These are phyloP conservation scores for Verticillium dahliae DNA, from an alignment of 2,329 filamentous ascomycete genomes.

Conservation along the genomic window DNA sequence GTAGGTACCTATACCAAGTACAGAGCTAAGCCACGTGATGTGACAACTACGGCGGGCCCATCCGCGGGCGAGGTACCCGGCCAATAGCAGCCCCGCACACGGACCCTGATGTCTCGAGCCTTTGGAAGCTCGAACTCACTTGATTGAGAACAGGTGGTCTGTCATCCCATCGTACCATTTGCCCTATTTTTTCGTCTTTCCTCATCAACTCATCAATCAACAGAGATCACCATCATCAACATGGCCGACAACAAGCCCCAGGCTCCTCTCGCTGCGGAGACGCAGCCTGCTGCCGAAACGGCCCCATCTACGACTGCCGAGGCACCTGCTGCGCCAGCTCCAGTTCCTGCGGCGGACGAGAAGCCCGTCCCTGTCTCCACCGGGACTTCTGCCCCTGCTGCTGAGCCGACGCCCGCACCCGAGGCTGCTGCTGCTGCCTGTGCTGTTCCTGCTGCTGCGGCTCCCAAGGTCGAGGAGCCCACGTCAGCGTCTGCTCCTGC, in stretches of 20 bases:
- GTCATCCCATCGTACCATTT: not conserved
- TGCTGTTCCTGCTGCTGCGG: not conserved
- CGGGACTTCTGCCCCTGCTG: not conserved
- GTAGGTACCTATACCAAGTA: too few relatives aligned
- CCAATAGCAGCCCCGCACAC: not conserved
- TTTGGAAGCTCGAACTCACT: not conserved
- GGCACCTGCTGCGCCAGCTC: not conserved
- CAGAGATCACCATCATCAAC: not conserved
- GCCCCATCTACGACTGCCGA: not conserved
- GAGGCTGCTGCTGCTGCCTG: too few relatives aligned
- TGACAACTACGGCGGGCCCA: not conserved
- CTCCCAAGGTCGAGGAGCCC: not conserved
- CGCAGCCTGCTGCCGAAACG: not conserved
- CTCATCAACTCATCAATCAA: not conserved
- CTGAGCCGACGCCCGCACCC: not conserved
- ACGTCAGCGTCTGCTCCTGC: constrained; percentile 4
- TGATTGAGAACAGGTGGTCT: not conserved
- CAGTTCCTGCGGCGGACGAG: not conserved
- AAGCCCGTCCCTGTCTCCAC: not conserved
- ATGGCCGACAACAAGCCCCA: constrained; percentile 2
- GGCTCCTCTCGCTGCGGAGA: not conserved
- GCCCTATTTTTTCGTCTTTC: not conserved
- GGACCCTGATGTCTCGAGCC: not conserved
- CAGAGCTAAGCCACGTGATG: not conserved
- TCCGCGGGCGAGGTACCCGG: not conserved